Percentiles rank a stretch among this genome's conserved stretches.
These are phyloP conservation scores for Penicillium waksmanii DNA, from an alignment of 495 filamentous ascomycete genomes.

Conservation along the genomic window DNA sequence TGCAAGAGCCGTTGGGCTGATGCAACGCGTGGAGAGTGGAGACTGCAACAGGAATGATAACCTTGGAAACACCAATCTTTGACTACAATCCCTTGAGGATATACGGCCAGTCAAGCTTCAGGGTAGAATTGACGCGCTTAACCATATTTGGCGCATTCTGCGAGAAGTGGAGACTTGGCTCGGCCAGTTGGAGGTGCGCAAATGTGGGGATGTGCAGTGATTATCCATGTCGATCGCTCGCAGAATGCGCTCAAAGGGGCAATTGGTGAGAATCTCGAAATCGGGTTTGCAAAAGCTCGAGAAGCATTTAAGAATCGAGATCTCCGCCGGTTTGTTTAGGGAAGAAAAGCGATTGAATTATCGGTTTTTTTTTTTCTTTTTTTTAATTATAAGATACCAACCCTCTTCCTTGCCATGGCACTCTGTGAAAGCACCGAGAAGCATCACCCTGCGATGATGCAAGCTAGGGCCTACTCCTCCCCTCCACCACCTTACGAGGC, in stretches of 20 bases:
- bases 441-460: not conserved
- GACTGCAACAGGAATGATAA: not conserved
- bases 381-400: not conserved
- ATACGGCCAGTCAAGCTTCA: constrained; percentile 2
- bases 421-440: not conserved
- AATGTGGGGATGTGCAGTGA: not conserved
- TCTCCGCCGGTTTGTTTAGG: no score
- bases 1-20: not conserved
- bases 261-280: not conserved
- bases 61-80: not conserved
- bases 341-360: no score
- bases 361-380: no score
- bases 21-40: not conserved
- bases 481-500: not conserved
- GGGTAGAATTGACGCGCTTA: not conserved
- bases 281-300: not conserved
- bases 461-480: not conserved
- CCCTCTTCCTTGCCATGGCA: not conserved
- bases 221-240: not conserved
- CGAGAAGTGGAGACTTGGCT: not conserved
- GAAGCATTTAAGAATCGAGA: not conserved
- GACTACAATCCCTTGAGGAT: not conserved
- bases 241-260: constrained; percentile 4
- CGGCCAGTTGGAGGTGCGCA: not conserved
- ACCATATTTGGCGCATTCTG: not conserved